phyloP scores from a whole-genome alignment of 371 early-diverging fungal species.

The Coemansia sp. region DNA sequence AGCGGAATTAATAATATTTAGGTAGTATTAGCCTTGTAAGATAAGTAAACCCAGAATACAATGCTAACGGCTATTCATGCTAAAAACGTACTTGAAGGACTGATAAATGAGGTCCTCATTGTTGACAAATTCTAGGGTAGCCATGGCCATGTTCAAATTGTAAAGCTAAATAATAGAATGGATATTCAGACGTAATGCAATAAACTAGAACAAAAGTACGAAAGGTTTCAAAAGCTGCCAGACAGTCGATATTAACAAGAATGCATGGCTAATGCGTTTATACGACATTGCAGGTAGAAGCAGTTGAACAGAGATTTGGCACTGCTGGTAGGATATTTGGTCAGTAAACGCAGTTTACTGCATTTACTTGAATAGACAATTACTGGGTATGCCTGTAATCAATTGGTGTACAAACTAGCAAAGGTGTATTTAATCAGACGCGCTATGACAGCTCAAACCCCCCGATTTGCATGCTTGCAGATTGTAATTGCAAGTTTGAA shows the following conservation, averaged over 20 bases:
- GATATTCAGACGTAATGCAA: neutral
- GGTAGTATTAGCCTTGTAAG: neutral
- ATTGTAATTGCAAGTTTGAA: too few relatives aligned
- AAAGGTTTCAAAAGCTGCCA: neutral
- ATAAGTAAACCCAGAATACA: neutral
- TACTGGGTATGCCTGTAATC: neutral
- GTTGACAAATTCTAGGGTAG: slow-evolving; percentile 3
- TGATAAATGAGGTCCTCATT: slow-evolving; percentile 24
- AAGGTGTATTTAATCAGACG: too few relatives aligned
- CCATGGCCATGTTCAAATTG: slow-evolving; percentile 5
- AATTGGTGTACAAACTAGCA: neutral
- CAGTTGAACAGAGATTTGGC: too few relatives aligned
- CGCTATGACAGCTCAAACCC: too few relatives aligned
- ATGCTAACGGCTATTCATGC: neutral
- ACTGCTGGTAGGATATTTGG: neutral
- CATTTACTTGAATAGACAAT: neutral
- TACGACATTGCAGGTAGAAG: too few relatives aligned
- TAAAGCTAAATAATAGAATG: neutral
- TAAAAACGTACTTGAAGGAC: slow-evolving; percentile 28
- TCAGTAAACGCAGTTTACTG: neutral
- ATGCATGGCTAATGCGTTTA: too few relatives aligned
- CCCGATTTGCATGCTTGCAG: too few relatives aligned
- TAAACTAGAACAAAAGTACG: neutral
- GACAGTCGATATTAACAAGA: too few relatives aligned
- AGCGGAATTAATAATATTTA: too few relatives aligned